These are phyloP conservation scores for Dothiorella sarmentorum DNA, from an alignment of 2,329 filamentous ascomycete genomes.

Conservation along the genomic window DNA sequence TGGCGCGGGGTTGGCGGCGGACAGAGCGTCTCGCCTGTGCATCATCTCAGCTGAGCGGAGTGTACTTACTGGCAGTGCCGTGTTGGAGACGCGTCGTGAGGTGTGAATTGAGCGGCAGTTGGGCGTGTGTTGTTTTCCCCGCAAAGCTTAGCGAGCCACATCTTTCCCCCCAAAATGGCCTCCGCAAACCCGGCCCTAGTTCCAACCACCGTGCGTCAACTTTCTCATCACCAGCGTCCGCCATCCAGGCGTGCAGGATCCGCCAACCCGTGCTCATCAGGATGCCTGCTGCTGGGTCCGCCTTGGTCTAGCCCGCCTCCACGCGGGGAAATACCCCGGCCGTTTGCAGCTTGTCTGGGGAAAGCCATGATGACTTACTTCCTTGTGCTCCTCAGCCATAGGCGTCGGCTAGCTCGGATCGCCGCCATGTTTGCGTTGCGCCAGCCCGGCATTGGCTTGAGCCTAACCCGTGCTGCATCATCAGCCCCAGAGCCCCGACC, in stretches of 20 bases:
- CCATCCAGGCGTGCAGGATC: not conserved
- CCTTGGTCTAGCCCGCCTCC: conserved; percentile 4
- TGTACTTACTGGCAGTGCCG: too few relatives aligned
- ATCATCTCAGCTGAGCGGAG: too few relatives aligned
- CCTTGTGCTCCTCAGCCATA: not conserved
- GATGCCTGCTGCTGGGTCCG: not conserved
- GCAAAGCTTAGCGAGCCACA: conserved; percentile 3
- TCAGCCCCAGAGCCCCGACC: not conserved
- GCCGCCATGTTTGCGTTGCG: not conserved
- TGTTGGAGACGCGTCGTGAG: too few relatives aligned
- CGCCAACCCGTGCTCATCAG: conserved; percentile 1
- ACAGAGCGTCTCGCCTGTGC: not conserved
- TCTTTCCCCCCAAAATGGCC: too few relatives aligned
- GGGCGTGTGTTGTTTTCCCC: not conserved
- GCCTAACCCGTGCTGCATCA: not conserved
- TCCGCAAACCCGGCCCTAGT: conserved; percentile 11
- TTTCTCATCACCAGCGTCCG: not conserved
- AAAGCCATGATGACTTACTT: not conserved
- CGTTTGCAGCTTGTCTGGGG: conserved; percentile 13
- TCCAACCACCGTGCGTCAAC: not conserved
- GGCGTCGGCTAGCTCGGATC: not conserved
- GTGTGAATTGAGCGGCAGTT: not conserved
- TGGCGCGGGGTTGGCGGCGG: conserved; percentile 10
- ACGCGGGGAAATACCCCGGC: conserved; percentile 15
- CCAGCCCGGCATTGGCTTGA: not conserved